Conservation (phyloP, 108 stramenopile species). For the Nannochloropsis oceanica region DNA sequence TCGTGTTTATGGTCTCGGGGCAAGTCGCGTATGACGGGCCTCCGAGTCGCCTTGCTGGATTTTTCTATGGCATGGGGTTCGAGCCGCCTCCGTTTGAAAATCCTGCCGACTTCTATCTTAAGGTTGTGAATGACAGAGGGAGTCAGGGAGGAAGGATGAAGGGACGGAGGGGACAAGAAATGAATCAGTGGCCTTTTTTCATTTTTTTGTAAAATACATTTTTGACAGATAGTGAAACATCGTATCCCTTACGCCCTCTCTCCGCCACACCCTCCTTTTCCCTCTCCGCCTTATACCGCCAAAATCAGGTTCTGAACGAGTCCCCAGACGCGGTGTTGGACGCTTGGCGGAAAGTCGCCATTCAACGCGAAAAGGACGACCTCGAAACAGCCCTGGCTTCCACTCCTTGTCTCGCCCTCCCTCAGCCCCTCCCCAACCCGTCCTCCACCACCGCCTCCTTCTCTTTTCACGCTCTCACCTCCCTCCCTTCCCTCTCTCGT, state of each 20-base stretch:
- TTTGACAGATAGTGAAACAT: background rate
- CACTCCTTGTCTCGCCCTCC: background rate
- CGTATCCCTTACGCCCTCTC: background rate
- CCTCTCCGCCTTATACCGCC: background rate
- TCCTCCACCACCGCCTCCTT: background rate
- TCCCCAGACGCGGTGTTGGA: background rate
- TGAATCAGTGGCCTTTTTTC: background rate
- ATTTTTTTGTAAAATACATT: too few relatives aligned
- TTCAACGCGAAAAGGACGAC: background rate
- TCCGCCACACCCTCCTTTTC: background rate
- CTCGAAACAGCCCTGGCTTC: background rate
- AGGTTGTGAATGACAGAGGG: background rate
- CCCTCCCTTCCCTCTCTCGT: background rate
- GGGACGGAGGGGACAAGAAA: background rate
- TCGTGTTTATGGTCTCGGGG: background rate
- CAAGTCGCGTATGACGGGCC: background rate
- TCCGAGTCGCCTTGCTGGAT: background rate
- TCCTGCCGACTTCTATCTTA: background rate
- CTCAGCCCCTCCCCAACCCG: background rate
- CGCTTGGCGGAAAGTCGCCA: background rate
- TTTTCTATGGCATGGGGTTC: background rate
- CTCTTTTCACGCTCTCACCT: background rate
- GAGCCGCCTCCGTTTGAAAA: background rate
- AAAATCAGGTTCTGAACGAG: background rate
- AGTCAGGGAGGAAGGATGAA: background rate